Evolutionary conservation across 2,329 filamentous ascomycete species (phyloP), one percentile per base, ranked within the genome.

Genomic region (Xylariaceae sp.): DNA sequence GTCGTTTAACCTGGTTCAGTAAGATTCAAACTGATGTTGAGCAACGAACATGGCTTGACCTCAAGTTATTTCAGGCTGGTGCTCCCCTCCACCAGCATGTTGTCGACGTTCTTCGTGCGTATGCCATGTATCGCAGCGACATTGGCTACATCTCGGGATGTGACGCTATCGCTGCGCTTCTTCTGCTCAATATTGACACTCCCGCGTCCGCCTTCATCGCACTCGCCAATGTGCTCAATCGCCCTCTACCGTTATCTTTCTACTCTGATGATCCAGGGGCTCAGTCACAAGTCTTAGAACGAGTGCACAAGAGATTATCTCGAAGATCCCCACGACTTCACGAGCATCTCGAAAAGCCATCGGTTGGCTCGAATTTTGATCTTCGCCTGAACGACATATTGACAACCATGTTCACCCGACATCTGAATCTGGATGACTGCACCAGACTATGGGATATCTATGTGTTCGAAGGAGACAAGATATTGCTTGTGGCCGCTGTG

Each of bases 361-460:
- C 80, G 6, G 60, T 73, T 2, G 66, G 69, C 38, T 66, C 75
- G 22, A 69, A 75, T 5, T 71, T 79, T 1, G 70, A 82, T 44
- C 56, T 68, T 15, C 87, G 83, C 57, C 72, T 90, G 6, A 68
- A 75, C 27, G 71, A 76, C 12, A 71, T 88, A 45, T 87, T 89
- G 60, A 78, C 77, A 6, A 75, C 75, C 14, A 71, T 90, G 6
- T 88, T 89, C 63, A 85, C 85, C 0, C 68, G 70, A 14, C 73
- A 79, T 36, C 69, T 89, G 4, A 77, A 78, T 7, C 75, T 90
- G 14, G 88, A 91, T 60, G 80, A 87, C 58, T 86, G 83, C 4
- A 81, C 83, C 1, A 74, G 89, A 2, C 68, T 94, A 11, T 92
- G 87, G 87, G 89, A 95, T 56, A 81, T 92, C 0, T 90, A 89